Conservation (phyloP, 495 filamentous ascomycete species). For the Glutinoglossum americanum region DNA sequence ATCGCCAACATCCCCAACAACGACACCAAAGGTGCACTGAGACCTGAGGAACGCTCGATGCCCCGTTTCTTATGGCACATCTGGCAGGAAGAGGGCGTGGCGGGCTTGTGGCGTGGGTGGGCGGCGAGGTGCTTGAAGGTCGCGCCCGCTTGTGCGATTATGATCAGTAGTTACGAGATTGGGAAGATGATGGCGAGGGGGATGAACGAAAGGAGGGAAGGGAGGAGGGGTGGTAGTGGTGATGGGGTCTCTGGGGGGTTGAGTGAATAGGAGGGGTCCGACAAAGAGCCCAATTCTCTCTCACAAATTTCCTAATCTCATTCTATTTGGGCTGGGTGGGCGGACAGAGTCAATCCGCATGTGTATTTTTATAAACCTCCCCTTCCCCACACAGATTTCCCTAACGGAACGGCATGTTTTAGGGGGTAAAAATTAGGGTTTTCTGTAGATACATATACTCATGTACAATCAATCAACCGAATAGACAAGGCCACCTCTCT, state of each 20-base stretch:
- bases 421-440: too few species aligned
- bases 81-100: constrained; percentile 57
- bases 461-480: too few species aligned
- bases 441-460: too few species aligned
- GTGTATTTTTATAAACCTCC: not conserved
- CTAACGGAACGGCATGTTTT: too few species aligned
- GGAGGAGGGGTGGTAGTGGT: not conserved
- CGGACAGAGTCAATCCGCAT: too few species aligned
- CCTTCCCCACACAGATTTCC: too few species aligned
- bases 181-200: constrained; percentile 71
- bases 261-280: not conserved
- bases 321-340: too few species aligned
- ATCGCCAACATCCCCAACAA: constrained; percentile 5
- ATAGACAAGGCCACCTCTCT: too few species aligned
- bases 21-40: constrained; percentile 20
- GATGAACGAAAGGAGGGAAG: constrained; percentile 41
- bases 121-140: constrained; percentile 81
- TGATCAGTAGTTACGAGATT: constrained; percentile 95
- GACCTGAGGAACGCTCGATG: constrained; percentile 46
- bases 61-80: constrained; percentile 68
- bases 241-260: not conserved
- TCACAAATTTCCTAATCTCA: too few species aligned
- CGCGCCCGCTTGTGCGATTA: constrained; percentile 93
- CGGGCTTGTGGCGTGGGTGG: constrained; percentile 78
- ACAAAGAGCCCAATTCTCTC: too few species aligned